Conservation (phyloP, 345 rosid genomes). For the Dipteronia dyeriana region DNA sequence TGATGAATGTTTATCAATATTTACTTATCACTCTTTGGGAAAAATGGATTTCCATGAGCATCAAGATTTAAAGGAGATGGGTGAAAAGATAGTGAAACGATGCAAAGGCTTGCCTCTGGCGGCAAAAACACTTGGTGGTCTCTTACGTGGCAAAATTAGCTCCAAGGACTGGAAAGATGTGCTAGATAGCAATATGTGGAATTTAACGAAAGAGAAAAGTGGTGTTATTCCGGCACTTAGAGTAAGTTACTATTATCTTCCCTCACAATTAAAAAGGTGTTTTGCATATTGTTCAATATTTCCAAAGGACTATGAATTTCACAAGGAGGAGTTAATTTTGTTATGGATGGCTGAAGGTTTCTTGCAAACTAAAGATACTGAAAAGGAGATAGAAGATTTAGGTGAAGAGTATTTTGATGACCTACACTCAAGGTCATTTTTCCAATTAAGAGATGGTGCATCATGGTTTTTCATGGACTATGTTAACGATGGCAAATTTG, state of each 20-base stretch:
- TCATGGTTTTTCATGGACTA: too few relatives aligned
- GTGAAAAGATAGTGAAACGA: neutral
- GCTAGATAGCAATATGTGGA: neutral
- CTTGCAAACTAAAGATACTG: neutral
- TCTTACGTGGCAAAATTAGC: neutral
- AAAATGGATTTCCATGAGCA: neutral
- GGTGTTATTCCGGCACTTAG: neutral
- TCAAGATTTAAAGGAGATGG: neutral
- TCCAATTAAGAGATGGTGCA: neutral
- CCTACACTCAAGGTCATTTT: slow-evolving; percentile 13
- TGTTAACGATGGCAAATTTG: too few relatives aligned
- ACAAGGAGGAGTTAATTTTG: neutral
- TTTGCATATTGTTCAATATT: slow-evolving; percentile 16
- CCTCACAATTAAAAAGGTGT: neutral
- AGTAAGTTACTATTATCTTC: neutral
- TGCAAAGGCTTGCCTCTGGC: neutral
- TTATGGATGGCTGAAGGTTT: slow-evolving; percentile 26
- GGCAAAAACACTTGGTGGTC: neutral
- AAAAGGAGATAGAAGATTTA: slow-evolving; percentile 1
- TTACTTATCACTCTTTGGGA: neutral
- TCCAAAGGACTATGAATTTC: slow-evolving; percentile 11
- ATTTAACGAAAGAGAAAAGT: neutral
- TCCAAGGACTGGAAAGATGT: neutral
- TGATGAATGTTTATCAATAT: neutral
- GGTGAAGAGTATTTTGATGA: neutral